Conservation (phyloP, 345 rosid species). For the Nephelium lappaceum region DNA sequence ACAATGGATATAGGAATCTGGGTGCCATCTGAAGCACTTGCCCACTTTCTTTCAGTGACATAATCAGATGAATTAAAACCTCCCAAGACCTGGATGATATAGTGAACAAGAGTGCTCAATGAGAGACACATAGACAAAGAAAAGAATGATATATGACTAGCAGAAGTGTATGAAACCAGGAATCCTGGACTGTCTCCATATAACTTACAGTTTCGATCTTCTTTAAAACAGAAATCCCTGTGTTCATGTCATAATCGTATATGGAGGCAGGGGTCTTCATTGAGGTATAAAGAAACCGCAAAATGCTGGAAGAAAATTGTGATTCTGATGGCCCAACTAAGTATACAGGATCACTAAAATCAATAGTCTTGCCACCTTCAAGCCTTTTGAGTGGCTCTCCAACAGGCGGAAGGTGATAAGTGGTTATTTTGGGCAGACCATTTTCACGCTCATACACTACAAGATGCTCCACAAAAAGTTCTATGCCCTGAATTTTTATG, state of each 20-base stretch:
- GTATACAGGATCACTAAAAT: conserved; percentile 77
- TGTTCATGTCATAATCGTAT: conserved; percentile 82
- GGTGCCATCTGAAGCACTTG: conserved; percentile 81
- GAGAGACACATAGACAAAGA: no score
- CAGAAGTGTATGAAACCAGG: background rate
- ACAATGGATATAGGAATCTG: conserved; percentile 83
- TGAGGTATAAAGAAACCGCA: conserved; percentile 83
- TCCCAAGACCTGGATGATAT: conserved; percentile 73
- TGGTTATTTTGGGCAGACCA: conserved; percentile 67
- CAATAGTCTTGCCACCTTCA: conserved; percentile 58
- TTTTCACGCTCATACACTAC: conserved; percentile 80
- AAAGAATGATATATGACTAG: background rate
- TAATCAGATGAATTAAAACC: conserved; percentile 84
- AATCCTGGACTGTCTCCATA: background rate
- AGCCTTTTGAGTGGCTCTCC: conserved; percentile 71
- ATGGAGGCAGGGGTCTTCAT: conserved; percentile 80
- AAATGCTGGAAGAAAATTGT: conserved; percentile 61
- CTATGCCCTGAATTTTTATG: conserved; percentile 73
- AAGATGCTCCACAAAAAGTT: conserved; percentile 78
- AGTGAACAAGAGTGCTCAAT: conserved; percentile 10
- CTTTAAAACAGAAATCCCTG: conserved; percentile 71
- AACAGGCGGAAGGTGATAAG: conserved; percentile 67
- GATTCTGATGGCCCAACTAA: conserved; percentile 55
- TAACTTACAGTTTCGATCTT: conserved; percentile 77
- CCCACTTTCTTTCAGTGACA: conserved; percentile 87